Evolutionary conservation across 2,329 filamentous ascomycete species (phyloP).

Genomic region (Helotiales sp.): DNA sequence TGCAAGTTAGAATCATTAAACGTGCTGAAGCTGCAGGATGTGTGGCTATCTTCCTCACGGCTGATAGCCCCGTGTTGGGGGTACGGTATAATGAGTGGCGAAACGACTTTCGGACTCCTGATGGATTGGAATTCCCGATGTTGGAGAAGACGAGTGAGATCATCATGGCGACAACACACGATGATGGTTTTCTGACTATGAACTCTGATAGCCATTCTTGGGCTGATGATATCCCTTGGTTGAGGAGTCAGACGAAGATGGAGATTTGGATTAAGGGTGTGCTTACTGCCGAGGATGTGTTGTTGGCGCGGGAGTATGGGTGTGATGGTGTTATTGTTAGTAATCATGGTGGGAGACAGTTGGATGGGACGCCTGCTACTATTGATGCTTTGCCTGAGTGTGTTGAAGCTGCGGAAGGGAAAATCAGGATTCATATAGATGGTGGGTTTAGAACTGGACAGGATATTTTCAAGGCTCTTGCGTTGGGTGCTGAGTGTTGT

Average conservation of each 20-base stretch:
- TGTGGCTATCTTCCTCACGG: conserved; percentile 28
- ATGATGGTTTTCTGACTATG: conserved; percentile 26
- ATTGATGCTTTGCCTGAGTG: conserved; percentile 33
- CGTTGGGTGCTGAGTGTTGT: conserved; percentile 60
- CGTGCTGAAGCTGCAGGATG: conserved; percentile 26
- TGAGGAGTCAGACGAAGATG: conserved; percentile 48
- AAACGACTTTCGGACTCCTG: conserved; percentile 47
- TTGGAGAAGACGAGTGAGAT: conserved; percentile 19
- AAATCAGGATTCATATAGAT: conserved; percentile 47
- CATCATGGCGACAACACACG: conserved; percentile 24
- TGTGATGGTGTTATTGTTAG: conserved; percentile 61
- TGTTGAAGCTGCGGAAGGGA: conserved; percentile 30
- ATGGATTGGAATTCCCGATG: conserved; percentile 27
- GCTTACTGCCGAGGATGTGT: conserved; percentile 59
- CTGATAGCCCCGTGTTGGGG: conserved; percentile 26
- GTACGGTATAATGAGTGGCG: conserved; percentile 20
- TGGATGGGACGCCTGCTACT: conserved; percentile 48
- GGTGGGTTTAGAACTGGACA: conserved; percentile 56
- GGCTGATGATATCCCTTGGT: conserved; percentile 51
- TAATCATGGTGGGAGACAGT: conserved; percentile 58
- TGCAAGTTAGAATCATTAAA: conserved; percentile 23
- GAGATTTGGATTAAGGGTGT: conserved; percentile 48
- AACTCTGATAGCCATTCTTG: conserved; percentile 41
- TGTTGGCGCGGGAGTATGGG: conserved; percentile 56
- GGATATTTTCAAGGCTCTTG: conserved; percentile 62